A percentile compares a stretch with the other conserved stretches of the same genome.
phyloP scores from a whole-genome alignment of 108 stramenopile genomes.

The Bacterosira constricta region DNA sequence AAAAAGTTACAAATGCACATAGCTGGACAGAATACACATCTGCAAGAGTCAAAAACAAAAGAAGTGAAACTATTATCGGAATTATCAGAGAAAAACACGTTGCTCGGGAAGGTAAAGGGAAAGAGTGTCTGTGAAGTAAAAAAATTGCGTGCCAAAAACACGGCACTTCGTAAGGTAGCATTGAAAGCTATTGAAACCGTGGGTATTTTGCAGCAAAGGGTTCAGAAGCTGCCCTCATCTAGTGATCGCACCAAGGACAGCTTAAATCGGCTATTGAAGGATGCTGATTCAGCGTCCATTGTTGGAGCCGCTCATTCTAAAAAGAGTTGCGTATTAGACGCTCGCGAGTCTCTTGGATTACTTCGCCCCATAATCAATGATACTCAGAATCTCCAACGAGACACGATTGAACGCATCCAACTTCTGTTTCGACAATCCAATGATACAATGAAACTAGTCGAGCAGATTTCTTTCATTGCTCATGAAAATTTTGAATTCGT shows the following conservation, averaged over 20 bases:
- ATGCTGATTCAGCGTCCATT: neutral
- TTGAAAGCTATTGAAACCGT: slow-evolving; percentile 13
- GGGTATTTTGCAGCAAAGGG: neutral
- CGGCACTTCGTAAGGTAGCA: neutral
- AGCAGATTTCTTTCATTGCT: slow-evolving; percentile 6
- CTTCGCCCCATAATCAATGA: slow-evolving; percentile 18
- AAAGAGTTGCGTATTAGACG: neutral
- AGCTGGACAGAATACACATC: neutral
- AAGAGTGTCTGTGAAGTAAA: neutral
- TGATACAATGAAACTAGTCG: neutral
- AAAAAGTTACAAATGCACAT: neutral
- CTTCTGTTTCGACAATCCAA: slow-evolving; percentile 8
- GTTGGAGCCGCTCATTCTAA: neutral
- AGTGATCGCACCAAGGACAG: neutral
- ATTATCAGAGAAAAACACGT: neutral
- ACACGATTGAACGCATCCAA: slow-evolving; percentile 3
- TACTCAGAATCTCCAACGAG: slow-evolving; percentile 6
- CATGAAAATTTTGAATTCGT: slow-evolving; percentile 6
- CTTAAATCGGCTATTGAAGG: neutral
- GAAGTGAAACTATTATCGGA: neutral
- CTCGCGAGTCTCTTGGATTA: slow-evolving; percentile 4
- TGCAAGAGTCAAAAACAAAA: neutral
- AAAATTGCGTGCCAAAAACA: neutral
- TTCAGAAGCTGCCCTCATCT: neutral
- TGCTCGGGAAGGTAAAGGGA: neutral